Base-by-base conservation (phyloP, 1,284 basidiomycete species). In the Fomitiporia mediterranea region DNA sequence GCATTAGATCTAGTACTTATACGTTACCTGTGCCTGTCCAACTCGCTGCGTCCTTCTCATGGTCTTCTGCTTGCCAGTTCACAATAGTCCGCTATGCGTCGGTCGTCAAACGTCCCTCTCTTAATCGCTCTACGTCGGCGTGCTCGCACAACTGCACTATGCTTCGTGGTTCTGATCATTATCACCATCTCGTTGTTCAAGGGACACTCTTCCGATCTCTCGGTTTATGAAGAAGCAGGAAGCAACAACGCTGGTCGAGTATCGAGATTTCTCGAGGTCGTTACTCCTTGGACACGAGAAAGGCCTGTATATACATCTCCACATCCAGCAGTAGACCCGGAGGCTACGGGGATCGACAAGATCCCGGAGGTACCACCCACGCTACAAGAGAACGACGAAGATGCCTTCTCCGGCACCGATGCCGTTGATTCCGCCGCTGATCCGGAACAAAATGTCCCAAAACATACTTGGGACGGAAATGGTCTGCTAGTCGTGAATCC, bases 401-500 rank as follows among this genome's bases (percentile, higher is more conserved):
- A 55, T 19, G n/a, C n/a, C n/a, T 23, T 13, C 27, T 5, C 6
- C 19, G 52, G 47, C 19, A 32, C 34, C 13, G 39, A 23, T 28
- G 34, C 17, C 13, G 53, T 19, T 19, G 57, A 59, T 30, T 42
- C 15, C 17, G 15, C 11, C 34, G 17, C 13, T 21, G 28, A 15
- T 44, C n/a, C 21, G 15, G 15, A 17, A 49, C 11, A n/a, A 34
- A 46, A 21, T 15, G 35, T 17, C 30, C 60, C 53, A 7, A 44
- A 53, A 9, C 72, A 72, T 50, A 51, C 55, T 0, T 56, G 65
- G n/a, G 59, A 61, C 13, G n/a, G 60, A 0, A 61, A 68, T 28
- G 72, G 71, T 1, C 58, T 70, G 0, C 62, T 72, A 13, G 50
- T 63, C 34, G 67, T 68, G 46, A 69, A 72, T 43, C 65, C 68